A percentile compares a stretch with the other conserved stretches of the same genome.
These are phyloP conservation scores for Lactarius hengduanensis DNA, from an alignment of 768 basidiomycete genomes.

Conservation along the genomic window DNA sequence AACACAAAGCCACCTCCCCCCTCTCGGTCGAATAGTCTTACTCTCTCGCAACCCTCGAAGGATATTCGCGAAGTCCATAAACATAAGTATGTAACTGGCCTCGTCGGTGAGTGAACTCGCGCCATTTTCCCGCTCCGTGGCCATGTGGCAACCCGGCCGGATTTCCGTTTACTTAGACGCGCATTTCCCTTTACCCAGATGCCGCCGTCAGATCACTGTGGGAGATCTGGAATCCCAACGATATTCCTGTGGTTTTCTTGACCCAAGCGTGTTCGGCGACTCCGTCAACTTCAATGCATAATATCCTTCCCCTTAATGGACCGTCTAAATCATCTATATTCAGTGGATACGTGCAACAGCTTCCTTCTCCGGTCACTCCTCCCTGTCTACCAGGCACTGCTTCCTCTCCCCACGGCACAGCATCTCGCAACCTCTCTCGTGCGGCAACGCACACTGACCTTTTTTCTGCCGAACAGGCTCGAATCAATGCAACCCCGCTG, in stretches of 20 bases:
- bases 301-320: conserved; percentile 33
- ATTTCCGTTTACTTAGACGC: conserved; percentile 17
- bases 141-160: conserved; percentile 11
- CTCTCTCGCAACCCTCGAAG: conserved; percentile 33
- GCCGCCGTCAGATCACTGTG: conserved; percentile 75
- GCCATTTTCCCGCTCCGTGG: conserved; percentile 16
- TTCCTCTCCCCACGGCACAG: conserved; percentile 35
- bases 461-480: conserved; percentile 29
- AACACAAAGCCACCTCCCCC: conserved; percentile 29
- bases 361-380: conserved; percentile 53
- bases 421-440: conserved; percentile 28
- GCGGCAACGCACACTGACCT: conserved; percentile 32
- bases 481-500: conserved; percentile 52
- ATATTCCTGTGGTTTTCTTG: conserved; percentile 62
- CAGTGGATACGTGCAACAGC: conserved; percentile 40
- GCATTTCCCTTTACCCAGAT: conserved; percentile 44
- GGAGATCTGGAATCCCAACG: conserved; percentile 79
- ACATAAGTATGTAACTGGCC: conserved; percentile 59
- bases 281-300: conserved; percentile 16
- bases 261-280: conserved; percentile 34
- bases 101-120: conserved; percentile 58
- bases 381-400: conserved; percentile 39
- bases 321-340: conserved; percentile 25
- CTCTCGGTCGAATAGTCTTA: conserved; percentile 36
- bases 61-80: conserved; percentile 50